A percentile compares a stretch with the other conserved stretches of the same genome.
phyloP scores from a whole-genome alignment of 306 rosid genomes.

The Carpinus viminea region DNA sequence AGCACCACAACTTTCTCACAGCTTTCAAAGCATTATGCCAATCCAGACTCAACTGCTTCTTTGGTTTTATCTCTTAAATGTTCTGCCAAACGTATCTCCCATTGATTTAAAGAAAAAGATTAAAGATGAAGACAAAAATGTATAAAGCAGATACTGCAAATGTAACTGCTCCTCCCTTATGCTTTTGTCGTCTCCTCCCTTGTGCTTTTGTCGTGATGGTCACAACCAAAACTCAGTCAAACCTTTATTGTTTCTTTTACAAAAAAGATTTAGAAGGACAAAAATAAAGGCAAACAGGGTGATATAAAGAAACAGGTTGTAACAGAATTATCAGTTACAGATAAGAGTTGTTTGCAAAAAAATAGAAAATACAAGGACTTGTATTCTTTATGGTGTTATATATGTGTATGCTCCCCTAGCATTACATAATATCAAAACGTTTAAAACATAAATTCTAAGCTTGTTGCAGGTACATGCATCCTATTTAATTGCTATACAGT shows the following conservation, averaged over 20 bases:
- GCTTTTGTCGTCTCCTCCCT: neutral
- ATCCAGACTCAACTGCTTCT: neutral
- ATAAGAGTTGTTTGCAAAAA: neutral
- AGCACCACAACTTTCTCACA: neutral
- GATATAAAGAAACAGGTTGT: neutral
- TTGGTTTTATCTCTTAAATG: neutral
- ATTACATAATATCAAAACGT: no score
- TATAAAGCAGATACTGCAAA: neutral
- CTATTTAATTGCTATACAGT: no score
- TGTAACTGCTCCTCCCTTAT: neutral
- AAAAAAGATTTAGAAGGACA: no score
- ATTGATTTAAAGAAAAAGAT: neutral
- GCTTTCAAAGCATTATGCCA: neutral
- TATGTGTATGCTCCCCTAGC: no score
- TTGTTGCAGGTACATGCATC: no score
- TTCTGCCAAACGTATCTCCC: neutral
- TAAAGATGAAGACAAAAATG: neutral
- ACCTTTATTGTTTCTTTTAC: no score
- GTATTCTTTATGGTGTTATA: neutral
- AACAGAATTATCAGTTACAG: neutral
- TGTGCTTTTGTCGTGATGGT: neutral
- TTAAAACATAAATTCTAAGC: no score
- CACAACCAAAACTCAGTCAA: no score
- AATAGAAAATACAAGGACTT: neutral
- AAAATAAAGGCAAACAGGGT: neutral